Percentiles rank a stretch among this genome's conserved stretches.
These are phyloP conservation scores for Colletotrichum magnum DNA, from an alignment of 2,329 filamentous ascomycete species.

Conservation along the genomic window DNA sequence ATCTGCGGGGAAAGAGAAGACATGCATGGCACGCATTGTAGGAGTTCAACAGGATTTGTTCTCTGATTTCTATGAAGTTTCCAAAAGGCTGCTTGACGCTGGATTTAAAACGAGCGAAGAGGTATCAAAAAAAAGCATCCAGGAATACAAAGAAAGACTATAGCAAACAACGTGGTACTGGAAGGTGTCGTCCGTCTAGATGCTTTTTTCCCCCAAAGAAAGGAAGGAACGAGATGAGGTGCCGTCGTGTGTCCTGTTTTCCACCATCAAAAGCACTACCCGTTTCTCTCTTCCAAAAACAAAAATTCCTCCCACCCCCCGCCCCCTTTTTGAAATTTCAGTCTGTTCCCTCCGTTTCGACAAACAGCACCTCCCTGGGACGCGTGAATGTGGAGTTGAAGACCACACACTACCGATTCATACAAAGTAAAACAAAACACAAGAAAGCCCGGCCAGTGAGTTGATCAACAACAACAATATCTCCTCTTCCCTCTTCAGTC, in stretches of 20 bases:
- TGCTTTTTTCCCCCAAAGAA: neutral
- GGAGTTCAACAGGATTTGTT: too few species aligned
- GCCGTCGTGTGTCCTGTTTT: constrained; percentile 35
- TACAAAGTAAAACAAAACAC: neutral
- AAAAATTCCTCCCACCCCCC: neutral
- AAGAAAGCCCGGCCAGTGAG: neutral
- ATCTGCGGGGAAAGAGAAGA: too few species aligned
- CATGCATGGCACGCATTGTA: too few species aligned
- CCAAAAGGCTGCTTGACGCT: too few species aligned
- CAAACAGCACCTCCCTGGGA: neutral
- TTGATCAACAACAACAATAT: neutral
- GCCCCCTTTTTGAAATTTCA: neutral
- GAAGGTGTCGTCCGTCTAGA: too few species aligned
- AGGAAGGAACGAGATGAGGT: neutral
- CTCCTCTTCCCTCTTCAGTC: neutral
- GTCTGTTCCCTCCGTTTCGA: neutral
- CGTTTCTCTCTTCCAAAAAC: constrained; percentile 19
- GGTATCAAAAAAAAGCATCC: too few species aligned
- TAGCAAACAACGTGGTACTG: too few species aligned
- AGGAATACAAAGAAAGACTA: too few species aligned
- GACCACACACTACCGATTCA: neutral
- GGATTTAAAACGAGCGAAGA: too few species aligned
- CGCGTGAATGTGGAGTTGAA: neutral
- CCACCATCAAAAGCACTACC: constrained; percentile 10
- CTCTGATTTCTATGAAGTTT: too few species aligned